Evolutionary conservation across 2,329 filamentous ascomycete genomes (phyloP).

Genomic region (Xylariales sp.): DNA sequence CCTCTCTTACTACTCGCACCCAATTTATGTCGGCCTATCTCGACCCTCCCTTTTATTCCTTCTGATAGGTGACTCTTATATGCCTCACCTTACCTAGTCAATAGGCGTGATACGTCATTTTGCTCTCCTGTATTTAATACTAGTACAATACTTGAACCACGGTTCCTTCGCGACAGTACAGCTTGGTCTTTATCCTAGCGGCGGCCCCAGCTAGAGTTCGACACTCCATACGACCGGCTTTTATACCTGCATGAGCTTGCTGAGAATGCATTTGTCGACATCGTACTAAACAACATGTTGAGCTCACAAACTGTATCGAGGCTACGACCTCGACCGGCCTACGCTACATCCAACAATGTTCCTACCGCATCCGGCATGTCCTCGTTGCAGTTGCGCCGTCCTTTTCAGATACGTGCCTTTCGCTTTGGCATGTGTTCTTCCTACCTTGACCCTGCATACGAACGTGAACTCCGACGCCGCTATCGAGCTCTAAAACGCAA

Average conservation of each 20-base stretch:
- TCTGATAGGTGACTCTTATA: slow-evolving; percentile 1
- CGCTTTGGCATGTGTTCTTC: slow-evolving; percentile 62
- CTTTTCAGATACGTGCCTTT: slow-evolving; percentile 59
- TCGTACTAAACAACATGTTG: slow-evolving; percentile 49
- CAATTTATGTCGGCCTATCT: slow-evolving; percentile 1
- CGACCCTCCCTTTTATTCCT: not conserved
- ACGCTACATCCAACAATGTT: slow-evolving; percentile 34
- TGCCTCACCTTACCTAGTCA: not conserved
- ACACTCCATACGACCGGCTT: not conserved
- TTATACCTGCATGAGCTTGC: slow-evolving; percentile 23
- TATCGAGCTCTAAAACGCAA: slow-evolving; percentile 58
- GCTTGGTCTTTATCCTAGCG: slow-evolving; percentile 2
- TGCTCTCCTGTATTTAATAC: not conserved
- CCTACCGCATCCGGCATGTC: slow-evolving; percentile 39
- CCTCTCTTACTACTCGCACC: not conserved
- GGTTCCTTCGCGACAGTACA: not conserved
- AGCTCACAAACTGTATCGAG: slow-evolving; percentile 49
- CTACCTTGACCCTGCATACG: slow-evolving; percentile 55
- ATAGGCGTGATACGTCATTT: slow-evolving; percentile 29
- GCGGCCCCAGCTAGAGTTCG: not conserved
- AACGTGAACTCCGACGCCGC: slow-evolving; percentile 58
- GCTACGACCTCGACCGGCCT: slow-evolving; percentile 43
- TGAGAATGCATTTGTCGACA: slow-evolving; percentile 28
- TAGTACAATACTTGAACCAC: slow-evolving; percentile 10
- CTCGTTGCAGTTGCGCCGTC: slow-evolving; percentile 42